Evolutionary conservation across 2,329 filamentous ascomycete genomes (phyloP).

Genomic region (Sarocladiaceae sp.): DNA sequence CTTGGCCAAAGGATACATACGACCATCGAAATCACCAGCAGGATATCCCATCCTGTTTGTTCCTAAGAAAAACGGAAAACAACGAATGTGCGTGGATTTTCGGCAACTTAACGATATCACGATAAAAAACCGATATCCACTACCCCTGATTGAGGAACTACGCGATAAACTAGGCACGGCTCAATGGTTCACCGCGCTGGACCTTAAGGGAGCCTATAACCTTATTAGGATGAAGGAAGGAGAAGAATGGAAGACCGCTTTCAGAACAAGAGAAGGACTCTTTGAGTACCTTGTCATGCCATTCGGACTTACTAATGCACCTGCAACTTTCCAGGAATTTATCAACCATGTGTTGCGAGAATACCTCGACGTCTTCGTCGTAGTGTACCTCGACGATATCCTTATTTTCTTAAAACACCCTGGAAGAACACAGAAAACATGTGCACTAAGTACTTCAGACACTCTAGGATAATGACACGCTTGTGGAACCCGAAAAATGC

Average conservation of each 20-base stretch:
- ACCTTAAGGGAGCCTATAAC: conserved; percentile 22
- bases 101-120: conserved; percentile 19
- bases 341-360: conserved; percentile 3
- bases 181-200: conserved; percentile 12
- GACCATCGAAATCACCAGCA: conserved; percentile 9
- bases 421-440: no score
- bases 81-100: conserved; percentile 21
- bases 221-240: conserved; percentile 23
- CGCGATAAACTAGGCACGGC: conserved; percentile 15
- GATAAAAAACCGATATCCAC: conserved; percentile 18
- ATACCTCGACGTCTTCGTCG: conserved; percentile 2
- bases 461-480: no score
- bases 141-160: conserved; percentile 20
- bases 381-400: conserved; percentile 9
- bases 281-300: conserved; percentile 28
- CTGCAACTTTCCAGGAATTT: conserved; percentile 13
- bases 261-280: conserved; percentile 22
- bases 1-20: conserved; percentile 15
- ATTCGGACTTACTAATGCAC: conserved; percentile 19
- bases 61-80: conserved; percentile 16
- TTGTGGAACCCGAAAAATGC: no score
- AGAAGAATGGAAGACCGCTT: conserved; percentile 28
- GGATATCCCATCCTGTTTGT: conserved; percentile 15
- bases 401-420: no score
- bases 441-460: no score